Percentiles rank a stretch among this genome's conserved stretches.
Conservation (phyloP, 140 eudicot species). For the Erigeron philadelphicus region DNA sequence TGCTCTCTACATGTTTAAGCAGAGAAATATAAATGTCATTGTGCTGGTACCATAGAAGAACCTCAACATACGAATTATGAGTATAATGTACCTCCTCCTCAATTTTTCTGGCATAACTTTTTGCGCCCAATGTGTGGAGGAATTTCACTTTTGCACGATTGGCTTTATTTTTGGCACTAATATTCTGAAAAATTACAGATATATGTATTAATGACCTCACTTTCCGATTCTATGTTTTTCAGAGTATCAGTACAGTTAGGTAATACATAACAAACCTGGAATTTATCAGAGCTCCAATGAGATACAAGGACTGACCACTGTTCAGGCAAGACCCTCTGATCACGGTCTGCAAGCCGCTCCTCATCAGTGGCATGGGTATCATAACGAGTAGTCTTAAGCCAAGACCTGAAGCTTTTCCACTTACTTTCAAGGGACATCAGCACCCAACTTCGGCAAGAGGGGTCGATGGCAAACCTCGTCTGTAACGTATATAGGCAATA, state of each 20-base stretch:
- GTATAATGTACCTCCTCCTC: conserved; percentile 46
- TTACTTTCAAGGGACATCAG: conserved; percentile 45
- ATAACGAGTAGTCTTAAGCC: conserved; percentile 38
- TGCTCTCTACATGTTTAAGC: conserved; percentile 30
- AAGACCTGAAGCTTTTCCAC: conserved; percentile 53
- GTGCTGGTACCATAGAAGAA: conserved; percentile 6
- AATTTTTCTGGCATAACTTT: conserved; percentile 50
- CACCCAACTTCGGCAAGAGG: conserved; percentile 40
- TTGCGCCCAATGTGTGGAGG: conserved; percentile 43
- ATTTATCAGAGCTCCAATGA: conserved; percentile 48
- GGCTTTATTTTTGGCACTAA: conserved; percentile 48
- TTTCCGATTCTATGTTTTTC: background rate
- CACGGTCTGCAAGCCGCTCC: conserved; percentile 63
- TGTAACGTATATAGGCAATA: conserved; percentile 20
- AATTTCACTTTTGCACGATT: conserved; percentile 37
- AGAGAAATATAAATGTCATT: conserved; percentile 13
- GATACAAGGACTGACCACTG: conserved; percentile 54
- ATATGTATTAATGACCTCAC: background rate
- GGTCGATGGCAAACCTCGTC: conserved; percentile 52
- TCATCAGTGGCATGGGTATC: conserved; percentile 44
- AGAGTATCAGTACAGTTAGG: background rate
- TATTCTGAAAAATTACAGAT: conserved; percentile 27
- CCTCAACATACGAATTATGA: background rate
- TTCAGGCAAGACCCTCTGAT: conserved; percentile 57
- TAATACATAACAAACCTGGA: conserved; percentile 30